Evolutionary conservation across 1,139 yeast species (phyloP).

Genomic region (Suhomyces wounanorum): DNA sequence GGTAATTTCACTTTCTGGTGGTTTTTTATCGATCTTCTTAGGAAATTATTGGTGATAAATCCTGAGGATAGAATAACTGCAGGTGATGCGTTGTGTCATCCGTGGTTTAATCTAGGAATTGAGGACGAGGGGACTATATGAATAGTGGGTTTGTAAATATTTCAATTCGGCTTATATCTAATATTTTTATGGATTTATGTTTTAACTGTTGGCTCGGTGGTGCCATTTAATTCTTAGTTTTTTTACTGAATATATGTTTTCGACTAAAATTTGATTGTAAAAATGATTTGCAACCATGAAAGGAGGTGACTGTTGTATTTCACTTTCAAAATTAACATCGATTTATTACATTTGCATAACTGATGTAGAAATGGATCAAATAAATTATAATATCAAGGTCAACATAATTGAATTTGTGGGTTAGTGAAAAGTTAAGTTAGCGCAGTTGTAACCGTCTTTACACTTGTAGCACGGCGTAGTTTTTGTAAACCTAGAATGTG

Average conservation of each 20-base stretch:
- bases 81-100: constrained; percentile 68
- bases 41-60: constrained; percentile 61
- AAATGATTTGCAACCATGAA: neutral
- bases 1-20: constrained; percentile 74
- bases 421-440: too few relatives aligned
- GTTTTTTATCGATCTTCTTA: constrained; percentile 67
- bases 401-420: too few relatives aligned
- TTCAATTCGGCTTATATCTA: constrained; percentile 7
- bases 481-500: too few relatives aligned
- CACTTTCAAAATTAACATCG: too few relatives aligned
- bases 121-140: constrained; percentile 68
- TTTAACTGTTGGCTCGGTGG: constrained; percentile 1
- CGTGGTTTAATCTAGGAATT: constrained; percentile 76
- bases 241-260: constrained; percentile 1
- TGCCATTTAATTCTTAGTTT: constrained; percentile 3
- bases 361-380: too few relatives aligned
- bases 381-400: too few relatives aligned
- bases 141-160: constrained; percentile 4
- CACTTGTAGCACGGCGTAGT: too few relatives aligned
- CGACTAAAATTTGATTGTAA: neutral
- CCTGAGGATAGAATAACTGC: constrained; percentile 68
- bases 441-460: too few relatives aligned
- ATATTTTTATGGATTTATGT: constrained; percentile 4
- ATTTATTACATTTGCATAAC: too few relatives aligned
- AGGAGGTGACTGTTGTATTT: neutral